phyloP scores from a whole-genome alignment of 352 stramenopile species.

The Globisporangium takayamanum region DNA sequence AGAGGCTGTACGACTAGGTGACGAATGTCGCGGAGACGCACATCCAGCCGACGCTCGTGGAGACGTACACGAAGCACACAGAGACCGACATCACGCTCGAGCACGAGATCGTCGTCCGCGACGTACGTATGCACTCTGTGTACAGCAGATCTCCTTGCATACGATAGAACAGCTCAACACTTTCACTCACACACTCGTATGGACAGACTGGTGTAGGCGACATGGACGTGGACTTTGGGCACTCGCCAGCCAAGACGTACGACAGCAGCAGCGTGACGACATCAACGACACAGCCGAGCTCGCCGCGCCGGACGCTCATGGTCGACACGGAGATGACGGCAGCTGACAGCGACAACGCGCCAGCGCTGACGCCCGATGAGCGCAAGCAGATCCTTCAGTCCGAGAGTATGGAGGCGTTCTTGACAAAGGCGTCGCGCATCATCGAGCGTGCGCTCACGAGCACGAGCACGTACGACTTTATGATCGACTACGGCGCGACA shows the following conservation, averaged over 20 bases:
- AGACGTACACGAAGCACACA: constrained; percentile 83
- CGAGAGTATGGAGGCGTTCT: constrained; percentile 69
- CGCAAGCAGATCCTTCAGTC: constrained; percentile 65
- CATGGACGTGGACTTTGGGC: constrained; percentile 37
- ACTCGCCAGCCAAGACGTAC: constrained; percentile 27
- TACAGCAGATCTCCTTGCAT: too few relatives aligned
- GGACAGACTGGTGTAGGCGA: constrained; percentile 18
- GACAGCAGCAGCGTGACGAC: constrained; percentile 4
- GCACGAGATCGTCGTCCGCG: constrained; percentile 61
- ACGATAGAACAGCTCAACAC: too few relatives aligned
- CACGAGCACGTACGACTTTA: constrained; percentile 75
- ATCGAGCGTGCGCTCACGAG: constrained; percentile 79
- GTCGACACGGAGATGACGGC: constrained; percentile 41
- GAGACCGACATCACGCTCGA: constrained; percentile 81
- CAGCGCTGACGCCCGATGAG: constrained; percentile 44
- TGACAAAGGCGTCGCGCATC: constrained; percentile 66
- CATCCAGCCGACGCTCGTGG: constrained; percentile 72
- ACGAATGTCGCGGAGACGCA: constrained; percentile 69
- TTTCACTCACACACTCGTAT: not conserved
- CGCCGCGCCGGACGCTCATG: constrained; percentile 37
- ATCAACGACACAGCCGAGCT: constrained; percentile 16
- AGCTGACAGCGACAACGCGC: constrained; percentile 11
- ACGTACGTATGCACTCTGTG: too few relatives aligned
- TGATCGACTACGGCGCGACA: constrained; percentile 77
- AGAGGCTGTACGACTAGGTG: constrained; percentile 20